Conservation (phyloP, 2,329 filamentous ascomycete species). For the Cryphonectria nitschkei region DNA sequence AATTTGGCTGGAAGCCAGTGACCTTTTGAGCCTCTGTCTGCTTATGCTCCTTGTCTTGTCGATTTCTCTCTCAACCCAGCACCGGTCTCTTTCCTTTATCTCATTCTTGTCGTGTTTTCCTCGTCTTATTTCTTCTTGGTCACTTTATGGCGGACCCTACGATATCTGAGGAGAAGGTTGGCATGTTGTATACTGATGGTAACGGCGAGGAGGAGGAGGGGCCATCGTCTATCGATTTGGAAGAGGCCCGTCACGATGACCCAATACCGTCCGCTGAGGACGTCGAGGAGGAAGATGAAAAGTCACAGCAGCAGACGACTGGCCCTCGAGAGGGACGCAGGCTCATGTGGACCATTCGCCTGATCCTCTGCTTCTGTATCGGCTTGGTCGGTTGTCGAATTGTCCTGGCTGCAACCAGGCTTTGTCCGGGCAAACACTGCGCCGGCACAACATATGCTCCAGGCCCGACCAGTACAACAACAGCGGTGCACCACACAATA, state of each 20-base stretch:
- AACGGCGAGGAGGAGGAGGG: neutral
- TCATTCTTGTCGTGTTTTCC: neutral
- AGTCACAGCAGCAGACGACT: neutral
- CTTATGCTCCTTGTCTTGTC: too few species aligned
- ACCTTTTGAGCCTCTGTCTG: too few species aligned
- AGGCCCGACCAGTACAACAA: neutral
- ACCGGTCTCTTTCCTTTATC: too few species aligned
- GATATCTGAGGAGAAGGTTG: neutral
- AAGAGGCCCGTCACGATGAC: neutral
- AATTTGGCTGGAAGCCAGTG: too few species aligned
- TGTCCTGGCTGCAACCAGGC: neutral
- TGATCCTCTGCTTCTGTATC: neutral
- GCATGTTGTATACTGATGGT: neutral
- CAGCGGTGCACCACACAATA: neutral
- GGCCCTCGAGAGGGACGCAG: neutral
- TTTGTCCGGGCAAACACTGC: neutral
- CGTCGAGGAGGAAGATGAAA: neutral
- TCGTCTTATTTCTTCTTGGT: neutral
- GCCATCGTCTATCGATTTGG: neutral
- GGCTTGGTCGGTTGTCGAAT: neutral
- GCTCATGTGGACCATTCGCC: neutral
- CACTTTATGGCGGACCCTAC: neutral
- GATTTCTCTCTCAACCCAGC: too few species aligned
- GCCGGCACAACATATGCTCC: neutral
- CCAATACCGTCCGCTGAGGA: neutral